phyloP scores from a whole-genome alignment of 148 eudicot species.

The Vaccinium vitisidaea region DNA sequence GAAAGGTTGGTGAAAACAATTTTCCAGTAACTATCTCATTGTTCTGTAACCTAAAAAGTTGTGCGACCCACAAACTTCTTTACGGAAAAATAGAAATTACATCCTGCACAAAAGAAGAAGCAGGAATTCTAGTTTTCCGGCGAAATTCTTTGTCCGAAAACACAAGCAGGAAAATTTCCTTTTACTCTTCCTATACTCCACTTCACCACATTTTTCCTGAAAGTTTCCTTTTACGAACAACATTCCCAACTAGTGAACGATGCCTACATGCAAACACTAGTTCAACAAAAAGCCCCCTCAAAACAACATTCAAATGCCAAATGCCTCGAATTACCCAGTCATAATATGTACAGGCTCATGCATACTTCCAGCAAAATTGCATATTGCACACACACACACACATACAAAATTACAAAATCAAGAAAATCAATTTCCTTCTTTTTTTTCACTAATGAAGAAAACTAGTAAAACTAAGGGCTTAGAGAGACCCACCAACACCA shows the following conservation, averaged over 20 bases:
- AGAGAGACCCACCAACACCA: conserved; percentile 41
- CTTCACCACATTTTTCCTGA: background rate
- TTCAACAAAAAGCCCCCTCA: background rate
- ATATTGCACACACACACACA: background rate
- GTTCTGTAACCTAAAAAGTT: background rate
- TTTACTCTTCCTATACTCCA: background rate
- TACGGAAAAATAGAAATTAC: background rate
- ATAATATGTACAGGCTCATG: background rate
- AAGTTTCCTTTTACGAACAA: background rate
- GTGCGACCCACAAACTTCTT: background rate
- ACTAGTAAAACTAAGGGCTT: background rate
- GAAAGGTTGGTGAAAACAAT: background rate
- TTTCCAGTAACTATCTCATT: too few relatives aligned
- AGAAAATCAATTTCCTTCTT: background rate
- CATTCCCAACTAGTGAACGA: background rate
- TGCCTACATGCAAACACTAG: background rate
- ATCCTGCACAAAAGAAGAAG: too few relatives aligned
- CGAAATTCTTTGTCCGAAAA: background rate
- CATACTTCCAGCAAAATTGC: background rate
- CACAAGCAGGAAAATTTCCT: background rate
- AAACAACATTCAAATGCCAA: background rate
- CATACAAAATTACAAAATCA: background rate
- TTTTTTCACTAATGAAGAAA: background rate
- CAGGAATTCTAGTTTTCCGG: background rate
- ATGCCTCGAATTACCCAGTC: background rate